Conservation (phyloP, 306 rosid species). For the Quercus aquifolioides region DNA sequence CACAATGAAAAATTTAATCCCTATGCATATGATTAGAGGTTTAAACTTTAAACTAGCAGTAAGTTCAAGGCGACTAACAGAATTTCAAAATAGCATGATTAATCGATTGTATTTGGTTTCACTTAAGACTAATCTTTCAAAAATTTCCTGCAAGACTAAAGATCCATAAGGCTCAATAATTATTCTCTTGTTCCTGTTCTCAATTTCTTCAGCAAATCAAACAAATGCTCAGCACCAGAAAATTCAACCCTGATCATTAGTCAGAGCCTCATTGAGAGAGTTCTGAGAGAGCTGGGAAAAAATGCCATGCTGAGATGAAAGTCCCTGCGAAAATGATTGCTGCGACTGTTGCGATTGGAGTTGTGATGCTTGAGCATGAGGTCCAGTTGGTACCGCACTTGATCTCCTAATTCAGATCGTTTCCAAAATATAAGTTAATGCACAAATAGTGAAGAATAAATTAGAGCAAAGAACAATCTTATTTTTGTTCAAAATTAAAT, state of each 20-base stretch:
- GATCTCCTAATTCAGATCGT: conserved; percentile 41
- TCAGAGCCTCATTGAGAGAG: conserved; percentile 64
- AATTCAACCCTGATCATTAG: conserved; percentile 67
- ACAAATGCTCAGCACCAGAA: not conserved
- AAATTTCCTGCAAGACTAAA: too few relatives aligned
- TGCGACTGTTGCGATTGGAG: conserved; percentile 80
- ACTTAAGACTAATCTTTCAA: too few relatives aligned
- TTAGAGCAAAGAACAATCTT: not conserved
- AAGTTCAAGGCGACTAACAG: too few relatives aligned
- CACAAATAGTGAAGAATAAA: conserved; percentile 1
- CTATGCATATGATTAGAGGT: too few relatives aligned
- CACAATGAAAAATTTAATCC: too few relatives aligned
- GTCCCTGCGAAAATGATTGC: conserved; percentile 84
- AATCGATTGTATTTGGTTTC: too few relatives aligned
- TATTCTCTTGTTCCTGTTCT: too few relatives aligned
- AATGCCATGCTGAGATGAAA: conserved; percentile 76
- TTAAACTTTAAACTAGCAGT: too few relatives aligned
- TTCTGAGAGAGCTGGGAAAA: conserved; percentile 80
- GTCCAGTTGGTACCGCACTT: conserved; percentile 47
- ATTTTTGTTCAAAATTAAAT: not conserved
- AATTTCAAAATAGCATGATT: too few relatives aligned
- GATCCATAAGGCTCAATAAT: too few relatives aligned
- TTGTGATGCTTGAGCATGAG: conserved; percentile 57
- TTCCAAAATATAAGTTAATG: conserved; percentile 5
- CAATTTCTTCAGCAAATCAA: not conserved